These are phyloP conservation scores for Talaromyces sp. DNA, from an alignment of 2,329 filamentous ascomycete species.

Conservation along the genomic window DNA sequence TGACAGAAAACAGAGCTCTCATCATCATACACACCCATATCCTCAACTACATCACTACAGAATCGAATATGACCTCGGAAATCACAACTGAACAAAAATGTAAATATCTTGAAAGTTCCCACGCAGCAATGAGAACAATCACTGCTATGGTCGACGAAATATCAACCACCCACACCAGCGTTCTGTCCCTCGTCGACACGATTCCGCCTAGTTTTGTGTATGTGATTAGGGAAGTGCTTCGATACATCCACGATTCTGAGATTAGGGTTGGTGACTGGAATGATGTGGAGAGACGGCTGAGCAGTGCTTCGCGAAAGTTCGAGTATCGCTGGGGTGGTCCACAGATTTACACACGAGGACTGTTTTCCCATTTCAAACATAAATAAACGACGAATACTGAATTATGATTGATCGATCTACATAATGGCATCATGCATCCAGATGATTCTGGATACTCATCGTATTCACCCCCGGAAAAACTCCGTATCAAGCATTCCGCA, in stretches of 20 bases:
- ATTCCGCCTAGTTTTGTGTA: conserved; percentile 6
- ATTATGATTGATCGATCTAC: not conserved
- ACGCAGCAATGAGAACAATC: conserved; percentile 23
- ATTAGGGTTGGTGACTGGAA: not conserved
- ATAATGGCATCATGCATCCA: not conserved
- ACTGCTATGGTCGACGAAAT: conserved; percentile 26
- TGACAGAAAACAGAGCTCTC: conserved; percentile 18
- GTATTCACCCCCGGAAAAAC: not conserved
- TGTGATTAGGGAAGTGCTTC: not conserved
- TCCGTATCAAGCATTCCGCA: not conserved
- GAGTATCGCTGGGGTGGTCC: conserved; percentile 4
- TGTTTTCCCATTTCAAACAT: not conserved
- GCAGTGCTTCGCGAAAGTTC: not conserved
- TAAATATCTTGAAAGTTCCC: conserved; percentile 16
- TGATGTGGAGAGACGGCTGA: not conserved
- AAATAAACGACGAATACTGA: not conserved
- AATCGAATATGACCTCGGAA: not conserved
- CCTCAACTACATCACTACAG: conserved; percentile 14
- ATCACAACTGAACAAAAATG: not conserved
- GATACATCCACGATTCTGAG: not conserved
- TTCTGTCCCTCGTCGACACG: not conserved
- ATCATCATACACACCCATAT: conserved; percentile 22
- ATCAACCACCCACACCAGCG: not conserved
- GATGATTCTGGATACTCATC: too few species aligned
- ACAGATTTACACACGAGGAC: not conserved